Evolutionary conservation across 306 rosid species (phyloP).

Genomic region (Quercus berberidifolia): DNA sequence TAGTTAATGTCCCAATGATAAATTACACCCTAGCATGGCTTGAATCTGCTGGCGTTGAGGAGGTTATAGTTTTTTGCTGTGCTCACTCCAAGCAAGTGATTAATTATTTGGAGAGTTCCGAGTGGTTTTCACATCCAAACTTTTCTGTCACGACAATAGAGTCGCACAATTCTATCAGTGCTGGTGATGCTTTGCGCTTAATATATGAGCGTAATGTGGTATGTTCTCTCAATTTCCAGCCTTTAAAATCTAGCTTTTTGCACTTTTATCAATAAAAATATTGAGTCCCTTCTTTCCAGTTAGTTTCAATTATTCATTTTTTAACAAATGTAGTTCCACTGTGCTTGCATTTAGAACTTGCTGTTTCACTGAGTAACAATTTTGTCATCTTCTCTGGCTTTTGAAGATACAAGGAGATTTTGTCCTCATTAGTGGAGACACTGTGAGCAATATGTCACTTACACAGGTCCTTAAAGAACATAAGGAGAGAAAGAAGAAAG

Average conservation of each 20-base stretch:
- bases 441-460: conserved; percentile 97
- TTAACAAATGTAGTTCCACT: neutral
- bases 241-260: neutral
- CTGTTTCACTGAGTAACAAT: conserved; percentile 23
- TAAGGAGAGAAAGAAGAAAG: conserved; percentile 87
- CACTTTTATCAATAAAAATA: neutral
- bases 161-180: conserved; percentile 84
- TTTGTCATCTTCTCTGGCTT: conserved; percentile 24
- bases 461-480: conserved; percentile 85
- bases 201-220: conserved; percentile 97
- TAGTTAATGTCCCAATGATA: conserved; percentile 89
- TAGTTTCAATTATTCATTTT: neutral
- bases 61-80: conserved; percentile 92
- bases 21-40: conserved; percentile 89
- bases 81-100: conserved; percentile 89
- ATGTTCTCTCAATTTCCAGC: conserved; percentile 7
- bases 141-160: conserved; percentile 70
- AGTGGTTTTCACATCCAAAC: conserved; percentile 77
- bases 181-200: conserved; percentile 89
- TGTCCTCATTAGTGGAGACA: conserved; percentile 92
- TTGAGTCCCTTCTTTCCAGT: neutral
- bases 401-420: conserved; percentile 95
- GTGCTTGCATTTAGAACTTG: neutral
- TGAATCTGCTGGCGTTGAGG: conserved; percentile 95
- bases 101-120: conserved; percentile 70